Percentiles rank a stretch among this genome's conserved stretches.
phyloP scores from a whole-genome alignment of 2,329 filamentous ascomycete genomes.

The Pseudohalonectria lignicola region DNA sequence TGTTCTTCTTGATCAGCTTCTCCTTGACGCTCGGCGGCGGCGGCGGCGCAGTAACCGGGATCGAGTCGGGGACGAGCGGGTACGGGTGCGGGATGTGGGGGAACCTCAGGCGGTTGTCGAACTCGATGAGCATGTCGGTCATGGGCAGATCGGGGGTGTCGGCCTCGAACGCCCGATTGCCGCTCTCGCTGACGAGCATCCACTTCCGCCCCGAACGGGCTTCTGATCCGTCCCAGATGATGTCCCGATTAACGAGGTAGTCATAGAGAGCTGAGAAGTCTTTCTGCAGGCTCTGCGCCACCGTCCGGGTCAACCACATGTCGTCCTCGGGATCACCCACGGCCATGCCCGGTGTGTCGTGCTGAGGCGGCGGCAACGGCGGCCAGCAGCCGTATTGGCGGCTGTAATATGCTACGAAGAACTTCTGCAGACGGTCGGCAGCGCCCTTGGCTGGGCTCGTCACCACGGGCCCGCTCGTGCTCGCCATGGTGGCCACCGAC shows the following conservation, averaged over 20 bases:
- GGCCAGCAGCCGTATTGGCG: conserved; percentile 52
- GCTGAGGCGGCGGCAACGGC: conserved; percentile 20
- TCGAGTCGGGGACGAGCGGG: conserved; percentile 48
- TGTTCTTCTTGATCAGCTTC: conserved; percentile 18
- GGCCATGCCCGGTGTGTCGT: conserved; percentile 5
- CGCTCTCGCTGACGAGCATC: conserved; percentile 44
- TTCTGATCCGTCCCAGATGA: conserved; percentile 54
- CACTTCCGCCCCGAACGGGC: conserved; percentile 51
- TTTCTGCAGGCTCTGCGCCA: conserved; percentile 45
- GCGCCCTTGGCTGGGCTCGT: conserved; percentile 34
- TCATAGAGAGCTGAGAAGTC: conserved; percentile 63
- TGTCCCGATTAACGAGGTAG: conserved; percentile 56
- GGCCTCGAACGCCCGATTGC: conserved; percentile 33
- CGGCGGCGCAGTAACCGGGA: conserved; percentile 16
- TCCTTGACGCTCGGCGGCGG: conserved; percentile 9
- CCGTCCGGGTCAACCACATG: conserved; percentile 49
- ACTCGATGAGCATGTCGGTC: conserved; percentile 55
- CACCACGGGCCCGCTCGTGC: conserved; percentile 16
- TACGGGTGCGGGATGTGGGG: conserved; percentile 59
- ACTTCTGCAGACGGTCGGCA: conserved; percentile 49
- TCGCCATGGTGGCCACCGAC: conserved; percentile 16
- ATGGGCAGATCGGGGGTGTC: conserved; percentile 46
- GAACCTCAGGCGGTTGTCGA: conserved; percentile 50
- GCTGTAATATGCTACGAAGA: conserved; percentile 48
- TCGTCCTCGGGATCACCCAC: conserved; percentile 25